These are phyloP conservation scores for Eutrema yunnanense DNA, from an alignment of 345 rosid genomes.

Conservation along the genomic window DNA sequence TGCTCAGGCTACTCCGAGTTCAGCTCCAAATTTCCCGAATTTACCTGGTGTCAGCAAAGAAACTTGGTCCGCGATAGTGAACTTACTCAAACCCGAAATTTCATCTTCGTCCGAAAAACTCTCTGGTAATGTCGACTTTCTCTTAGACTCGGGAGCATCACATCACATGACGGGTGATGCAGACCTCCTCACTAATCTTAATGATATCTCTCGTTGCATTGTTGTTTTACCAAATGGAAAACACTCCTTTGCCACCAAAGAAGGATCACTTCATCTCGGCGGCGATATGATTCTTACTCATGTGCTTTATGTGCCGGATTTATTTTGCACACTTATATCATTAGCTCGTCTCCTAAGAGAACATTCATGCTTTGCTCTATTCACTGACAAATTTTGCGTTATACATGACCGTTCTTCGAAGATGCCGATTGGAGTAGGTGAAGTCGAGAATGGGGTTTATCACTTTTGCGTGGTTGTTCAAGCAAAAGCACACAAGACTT, in stretches of 20 bases:
- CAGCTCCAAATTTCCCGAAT: no score
- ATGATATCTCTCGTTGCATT: neutral
- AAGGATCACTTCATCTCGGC: neutral
- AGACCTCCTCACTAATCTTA: no score
- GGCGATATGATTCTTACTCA: neutral
- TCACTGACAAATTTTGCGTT: neutral
- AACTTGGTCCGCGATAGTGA: neutral
- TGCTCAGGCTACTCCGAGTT: neutral
- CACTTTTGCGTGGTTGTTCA: neutral
- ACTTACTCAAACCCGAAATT: no score
- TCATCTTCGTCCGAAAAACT: no score
- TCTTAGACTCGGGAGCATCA: no score
- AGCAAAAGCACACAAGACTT: neutral
- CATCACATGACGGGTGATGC: no score
- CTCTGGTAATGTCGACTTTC: no score
- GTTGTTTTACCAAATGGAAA: neutral
- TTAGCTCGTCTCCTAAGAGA: neutral
- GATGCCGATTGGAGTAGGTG: neutral
- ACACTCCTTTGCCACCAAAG: neutral
- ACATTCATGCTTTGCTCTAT: neutral
- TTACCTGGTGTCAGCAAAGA: neutral
- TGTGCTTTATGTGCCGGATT: neutral
- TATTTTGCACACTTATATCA: neutral
- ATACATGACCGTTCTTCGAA: neutral
- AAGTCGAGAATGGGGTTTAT: neutral